Base-by-base conservation (phyloP, 805 yeast genomes). In the Metschnikowia anglica region DNA sequence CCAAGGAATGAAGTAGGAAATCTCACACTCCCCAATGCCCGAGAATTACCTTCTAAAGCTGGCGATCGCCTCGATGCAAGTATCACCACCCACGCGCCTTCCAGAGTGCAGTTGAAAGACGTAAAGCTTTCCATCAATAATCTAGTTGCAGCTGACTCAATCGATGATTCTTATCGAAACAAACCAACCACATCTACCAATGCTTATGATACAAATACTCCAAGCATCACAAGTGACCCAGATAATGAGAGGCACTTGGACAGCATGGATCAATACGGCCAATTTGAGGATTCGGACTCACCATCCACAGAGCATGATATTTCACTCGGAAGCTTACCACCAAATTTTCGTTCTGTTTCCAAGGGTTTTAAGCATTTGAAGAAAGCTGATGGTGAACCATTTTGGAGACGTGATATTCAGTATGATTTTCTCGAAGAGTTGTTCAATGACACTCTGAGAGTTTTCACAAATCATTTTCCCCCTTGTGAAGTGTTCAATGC, bases 321-420 rank as follows among this genome's bases (percentile, higher is more conserved):
- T 20, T 34, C 41, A 17, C 7, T 37, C 8, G 45, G 45, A 18
- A 21, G 9, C 16, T 43, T 49, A 15, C 53, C 49, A 8, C 16
- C 48, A n/a, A 18, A 44, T 20, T 49, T 49, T 39, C 47, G 47
- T n/a, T n/a, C 45, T 20, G 23, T 41, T 13, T 55, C 30, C 21
- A 60, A 54, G 34, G 64, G 73, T 4, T 64, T 71, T 20, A 69
- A 86, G 34, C 89, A 83, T 61, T 62, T 91, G 53, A 91, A 91
- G 63, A 91, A 90, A 59, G 74, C 80, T 15, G 98, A 91, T 58
- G 97, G 98, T 5, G 95, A 86, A 55, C 95, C 96, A 16, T 80
- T 90, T 45, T 86, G 93, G 85, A 73, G 98, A 37, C 75, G 68
- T 42, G 98, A 91, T 55, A 83, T 91, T 43, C 97, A 89, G 62